Evolutionary conservation across 805 yeast genomes (phyloP), one percentile per base, ranked within the genome.

Genomic region (Candida patagonica): DNA sequence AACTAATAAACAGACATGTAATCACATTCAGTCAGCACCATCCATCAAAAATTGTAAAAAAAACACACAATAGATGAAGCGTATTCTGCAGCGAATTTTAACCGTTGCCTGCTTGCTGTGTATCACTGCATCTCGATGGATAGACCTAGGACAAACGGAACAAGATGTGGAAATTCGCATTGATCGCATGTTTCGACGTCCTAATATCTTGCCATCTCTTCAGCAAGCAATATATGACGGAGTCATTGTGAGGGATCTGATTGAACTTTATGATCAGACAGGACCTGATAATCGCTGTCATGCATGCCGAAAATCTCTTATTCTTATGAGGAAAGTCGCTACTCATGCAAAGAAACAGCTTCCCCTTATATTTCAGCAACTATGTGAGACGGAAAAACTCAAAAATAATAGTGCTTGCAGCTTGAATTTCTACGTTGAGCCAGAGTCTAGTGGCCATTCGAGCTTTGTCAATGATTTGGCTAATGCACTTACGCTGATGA

Each of bases 401-500:
- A 21, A 29, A 22, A 19, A 23, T 17, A 25, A 26, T 21, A 22
- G 22, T 15, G 26, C 22, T 2, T 40, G 43, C 22, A 33, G 37
- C 5, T 22, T 41, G 13, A 9, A 34, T 15, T 23, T 36, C 8
- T 41, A 24, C 19, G 22, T n/a, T 15, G 26, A 36, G 24, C 33
- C 39, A 10, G 15, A 17, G 8, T 24, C 37, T 26, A 26, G 26
- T 6, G 31, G 23, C 12, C 46, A 43, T 25, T 33, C 41, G 40
- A 44, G 51, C 15, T 50, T 56, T 24, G 42, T 49, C 12, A 45
- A 48, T 2, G 76, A 75, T 48, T 70, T 75, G 42, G 67, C 71
- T 10, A 72, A 74, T 45, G 59, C 74, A 57, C 51, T 75, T 31
- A 62, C 65, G 16, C 50, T 69, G 37, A 71, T 76, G 68, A 71